Percentiles rank a stretch among this genome's conserved stretches.
These are phyloP conservation scores for Excoecaria cochinchinensis DNA, from an alignment of 345 rosid genomes.

Conservation along the genomic window DNA sequence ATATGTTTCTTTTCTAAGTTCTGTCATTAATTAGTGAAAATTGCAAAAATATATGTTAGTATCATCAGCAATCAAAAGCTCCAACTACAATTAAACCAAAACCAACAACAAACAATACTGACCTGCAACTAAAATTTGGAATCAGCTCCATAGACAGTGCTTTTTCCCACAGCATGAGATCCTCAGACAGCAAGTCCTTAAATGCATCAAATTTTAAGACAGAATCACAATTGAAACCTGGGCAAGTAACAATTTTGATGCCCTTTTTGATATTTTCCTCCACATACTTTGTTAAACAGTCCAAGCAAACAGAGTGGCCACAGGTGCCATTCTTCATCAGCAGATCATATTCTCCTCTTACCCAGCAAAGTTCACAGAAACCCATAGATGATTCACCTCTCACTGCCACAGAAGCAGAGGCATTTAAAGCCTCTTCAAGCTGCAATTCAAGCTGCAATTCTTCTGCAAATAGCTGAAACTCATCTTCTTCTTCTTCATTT, in stretches of 20 bases:
- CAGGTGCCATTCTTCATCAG: background rate
- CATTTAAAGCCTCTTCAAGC: slow-evolving; percentile 7
- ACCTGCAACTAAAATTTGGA: slow-evolving; percentile 1
- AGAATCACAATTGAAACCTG: background rate
- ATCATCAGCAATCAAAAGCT: too few species aligned
- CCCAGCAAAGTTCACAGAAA: slow-evolving; percentile 1
- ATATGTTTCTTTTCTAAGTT: too few species aligned
- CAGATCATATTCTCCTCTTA: background rate
- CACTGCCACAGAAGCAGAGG: background rate
- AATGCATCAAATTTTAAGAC: background rate
- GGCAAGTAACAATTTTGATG: background rate
- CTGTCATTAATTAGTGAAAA: too few species aligned
- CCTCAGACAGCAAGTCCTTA: too few species aligned
- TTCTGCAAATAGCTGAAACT: background rate
- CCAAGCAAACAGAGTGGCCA: background rate
- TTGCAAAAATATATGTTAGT: too few species aligned
- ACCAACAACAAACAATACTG: background rate
- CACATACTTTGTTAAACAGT: background rate
- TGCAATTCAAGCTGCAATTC: too few species aligned
- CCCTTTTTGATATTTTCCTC: background rate
- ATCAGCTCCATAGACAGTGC: background rate
- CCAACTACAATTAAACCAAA: background rate
- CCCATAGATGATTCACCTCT: background rate
- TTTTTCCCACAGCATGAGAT: background rate
- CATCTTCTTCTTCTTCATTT: background rate